phyloP scores from a whole-genome alignment of 2,329 filamentous ascomycete genomes.

The Calycina marina region DNA sequence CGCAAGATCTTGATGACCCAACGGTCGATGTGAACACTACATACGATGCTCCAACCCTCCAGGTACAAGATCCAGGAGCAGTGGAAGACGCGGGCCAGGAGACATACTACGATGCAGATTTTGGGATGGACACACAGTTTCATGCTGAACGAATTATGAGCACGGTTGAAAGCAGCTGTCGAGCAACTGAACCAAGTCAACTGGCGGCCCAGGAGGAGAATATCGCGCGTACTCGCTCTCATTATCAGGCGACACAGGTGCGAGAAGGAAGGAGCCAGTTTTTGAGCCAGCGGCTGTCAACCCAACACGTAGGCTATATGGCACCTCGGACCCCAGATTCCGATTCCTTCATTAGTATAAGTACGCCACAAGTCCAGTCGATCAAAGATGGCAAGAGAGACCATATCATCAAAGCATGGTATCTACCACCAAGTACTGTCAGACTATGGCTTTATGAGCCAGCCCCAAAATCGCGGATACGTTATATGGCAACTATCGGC shows the following conservation, averaged over 20 bases:
- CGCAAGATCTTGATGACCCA: no score
- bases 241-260: neutral
- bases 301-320: conserved; percentile 33
- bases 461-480: conserved; percentile 31
- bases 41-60: neutral
- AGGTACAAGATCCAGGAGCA: conserved; percentile 1
- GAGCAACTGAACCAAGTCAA: no score
- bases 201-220: neutral
- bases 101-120: conserved; percentile 18
- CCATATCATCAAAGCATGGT: conserved; percentile 41
- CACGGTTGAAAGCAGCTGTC: no score
- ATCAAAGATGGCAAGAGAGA: conserved; percentile 36
- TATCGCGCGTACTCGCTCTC: no score
- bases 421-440: conserved; percentile 36
- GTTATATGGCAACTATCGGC: conserved; percentile 43
- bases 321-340: conserved; percentile 33
- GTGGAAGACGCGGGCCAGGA: conserved; percentile 10
- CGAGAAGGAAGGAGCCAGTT: conserved; percentile 6
- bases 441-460: conserved; percentile 50
- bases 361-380: conserved; percentile 30
- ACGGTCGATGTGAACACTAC: no score
- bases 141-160: neutral
- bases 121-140: conserved; percentile 14
- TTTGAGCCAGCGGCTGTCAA: conserved; percentile 35
- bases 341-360: conserved; percentile 38